phyloP scores from a whole-genome alignment of 768 basidiomycete species.

The Pleurotus tuber-regium region DNA sequence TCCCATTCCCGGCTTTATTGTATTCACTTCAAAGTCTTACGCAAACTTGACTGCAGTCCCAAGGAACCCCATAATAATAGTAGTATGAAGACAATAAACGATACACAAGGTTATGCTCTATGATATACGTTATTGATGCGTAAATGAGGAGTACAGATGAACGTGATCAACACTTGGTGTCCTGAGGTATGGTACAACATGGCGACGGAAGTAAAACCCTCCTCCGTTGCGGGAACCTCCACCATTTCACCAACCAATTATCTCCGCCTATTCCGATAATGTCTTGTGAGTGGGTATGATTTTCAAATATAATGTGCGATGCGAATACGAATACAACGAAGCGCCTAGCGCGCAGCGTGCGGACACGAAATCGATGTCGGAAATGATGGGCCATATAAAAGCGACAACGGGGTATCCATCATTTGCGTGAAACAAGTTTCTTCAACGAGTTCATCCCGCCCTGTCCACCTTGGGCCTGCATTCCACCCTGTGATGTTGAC shows the following conservation, averaged over 20 bases:
- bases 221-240: not conserved
- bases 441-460: slow-evolving; percentile 22
- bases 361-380: not conserved
- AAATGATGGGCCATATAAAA: not conserved
- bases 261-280: slow-evolving; percentile 8
- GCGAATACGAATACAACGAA: slow-evolving; percentile 11
- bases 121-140: slow-evolving; percentile 9
- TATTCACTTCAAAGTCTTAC: too few species aligned
- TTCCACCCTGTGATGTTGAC: slow-evolving; percentile 15
- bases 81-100: slow-evolving; percentile 10
- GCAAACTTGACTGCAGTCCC: too few species aligned
- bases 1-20: too few species aligned
- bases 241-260: slow-evolving; percentile 3
- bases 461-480: slow-evolving; percentile 25
- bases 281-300: slow-evolving; percentile 7
- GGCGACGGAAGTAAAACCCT: slow-evolving; percentile 6
- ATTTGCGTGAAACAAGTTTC: slow-evolving; percentile 33
- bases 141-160: slow-evolving; percentile 8
- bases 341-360: slow-evolving; percentile 10
- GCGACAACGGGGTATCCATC: slow-evolving; percentile 9
- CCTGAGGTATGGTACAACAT: slow-evolving; percentile 1
- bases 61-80: slow-evolving; percentile 7
- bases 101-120: slow-evolving; percentile 11
- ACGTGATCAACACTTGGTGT: slow-evolving; percentile 7
- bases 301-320: not conserved